Percentiles rank a stretch among this genome's conserved stretches.
Conservation (phyloP, 1,139 yeast genomes). For the Geotrichum restrictum region DNA sequence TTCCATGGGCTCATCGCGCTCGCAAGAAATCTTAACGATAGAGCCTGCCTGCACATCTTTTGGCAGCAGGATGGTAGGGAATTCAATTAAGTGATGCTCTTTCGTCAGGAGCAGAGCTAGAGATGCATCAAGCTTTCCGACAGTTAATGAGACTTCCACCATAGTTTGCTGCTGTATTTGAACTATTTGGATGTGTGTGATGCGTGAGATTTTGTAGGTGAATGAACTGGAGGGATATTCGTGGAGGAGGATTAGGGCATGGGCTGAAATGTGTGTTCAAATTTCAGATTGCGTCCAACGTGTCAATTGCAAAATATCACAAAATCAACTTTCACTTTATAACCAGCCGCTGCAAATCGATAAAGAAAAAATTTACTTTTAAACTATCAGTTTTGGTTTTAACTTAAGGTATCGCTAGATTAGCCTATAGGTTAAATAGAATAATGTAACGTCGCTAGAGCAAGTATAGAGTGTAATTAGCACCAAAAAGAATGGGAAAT, state of each 20-base stretch:
- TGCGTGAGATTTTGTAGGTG: not conserved
- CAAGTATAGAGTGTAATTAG: not conserved
- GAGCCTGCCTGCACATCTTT: conserved; percentile 91
- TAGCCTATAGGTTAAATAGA: not conserved
- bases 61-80: conserved; percentile 89
- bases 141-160: conserved; percentile 89
- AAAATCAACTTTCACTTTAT: not conserved
- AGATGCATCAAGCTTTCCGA: conserved; percentile 93
- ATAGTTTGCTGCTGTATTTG: conserved; percentile 36
- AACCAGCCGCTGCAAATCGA: not conserved
- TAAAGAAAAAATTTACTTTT: not conserved
- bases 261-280: not conserved
- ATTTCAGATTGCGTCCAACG: not conserved
- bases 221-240: not conserved
- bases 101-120: conserved; percentile 83
- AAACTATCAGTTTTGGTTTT: not conserved
- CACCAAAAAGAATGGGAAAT: not conserved
- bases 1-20: conserved; percentile 72
- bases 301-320: not conserved
- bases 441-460: not conserved
- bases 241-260: not conserved
- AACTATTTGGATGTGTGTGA: not conserved
- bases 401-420: not conserved
- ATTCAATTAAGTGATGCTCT: conserved; percentile 92
- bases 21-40: conserved; percentile 82